Evolutionary conservation across 306 rosid species (phyloP), one percentile per base, ranked within the genome.

Genomic region (Pyrus communis): DNA sequence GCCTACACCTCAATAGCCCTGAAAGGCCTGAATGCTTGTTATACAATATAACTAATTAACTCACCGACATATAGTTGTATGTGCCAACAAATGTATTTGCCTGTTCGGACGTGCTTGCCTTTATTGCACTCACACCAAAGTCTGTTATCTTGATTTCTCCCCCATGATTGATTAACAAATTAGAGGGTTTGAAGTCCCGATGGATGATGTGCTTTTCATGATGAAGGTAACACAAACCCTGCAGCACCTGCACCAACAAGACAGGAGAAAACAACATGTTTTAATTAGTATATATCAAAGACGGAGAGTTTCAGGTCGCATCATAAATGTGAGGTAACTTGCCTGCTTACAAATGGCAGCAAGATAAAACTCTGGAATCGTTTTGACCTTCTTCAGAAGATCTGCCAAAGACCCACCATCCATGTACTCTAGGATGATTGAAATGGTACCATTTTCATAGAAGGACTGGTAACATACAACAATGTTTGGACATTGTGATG

Each of bases 71-170:
- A 82, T 96, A 92, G 91, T 82, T 96, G 82, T 62, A 86, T 35
- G 99, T 96, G 85, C 99, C 99, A 80, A 92, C 86, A 75, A 92
- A 92, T 73, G 98, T 96, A 85, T 91, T 91, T 64, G 99, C 99
- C 83, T 85, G 95, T 77, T 91, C 98, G 69, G 96, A 89, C 60
- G 99, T 96, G 87, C 84, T 96, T 69, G 87, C 91, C 99, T 92
- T 72, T 58, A 92, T 92, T 78, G 97, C 87, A 91, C 99, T 96
- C 57, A 93, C 99, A 82, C 99, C 99, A 80, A 96, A 96, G 87
- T 96, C 99, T 51, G 99, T 93, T 77, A 96, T 92, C 88, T 96
- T 96, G 67, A 96, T 96, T 85, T 96, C 98, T 70, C 99, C 99
- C 73, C 78, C 82, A 82, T 96, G 99, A 78, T 92, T 96, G 80